Base-by-base conservation (phyloP, 2,329 filamentous ascomycete genomes). In the Coniochaeta sp. region DNA sequence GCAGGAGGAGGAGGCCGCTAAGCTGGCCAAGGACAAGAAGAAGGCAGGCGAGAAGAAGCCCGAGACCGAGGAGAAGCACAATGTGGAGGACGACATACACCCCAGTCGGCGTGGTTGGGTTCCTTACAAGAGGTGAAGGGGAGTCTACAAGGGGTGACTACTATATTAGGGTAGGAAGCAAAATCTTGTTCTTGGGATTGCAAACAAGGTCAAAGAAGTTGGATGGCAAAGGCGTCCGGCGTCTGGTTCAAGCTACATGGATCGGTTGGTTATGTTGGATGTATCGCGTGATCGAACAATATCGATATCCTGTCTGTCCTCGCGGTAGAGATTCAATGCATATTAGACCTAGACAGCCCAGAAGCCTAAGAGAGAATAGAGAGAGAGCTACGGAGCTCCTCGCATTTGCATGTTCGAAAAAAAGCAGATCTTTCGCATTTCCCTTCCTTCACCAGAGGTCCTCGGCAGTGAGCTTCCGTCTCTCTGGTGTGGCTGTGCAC, bases 61-160 rank as follows among this genome's bases (percentile, higher is more conserved):
- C 56, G 63, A 68, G 62, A 64, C 66, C 60, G 66, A 69, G 63
- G 64, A 67, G 60, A 65, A 67, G 61, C 64, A 66, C 58, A 64
- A 64, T 36, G 67, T 68, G 36, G 63, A 66, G 60, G 67, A 71
- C 62, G 72, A 62, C 38, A 77, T 85, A 54, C 82, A 85, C 64
- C 82, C 82, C 3, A 84, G 81, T 64, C 77, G 82, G 31, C 70
- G 79, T 60, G 78, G 64, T 12, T 65, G 64, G 64, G 69, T 72
- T 44, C 63, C 59, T 11, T 36, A 57, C n/a, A 61, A 63, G 34
- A 56, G 58, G 58, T 58, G 43, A 47, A 22, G 36, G 6, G 36
- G n/a, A n/a, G n/a, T n/a, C n/a, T n/a, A n/a, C n/a, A n/a, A 7
- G 14, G 16, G 17, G 38, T 4, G 16, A 5, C 38, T 43, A 9